A percentile compares a stretch with the other conserved stretches of the same genome.
These are phyloP conservation scores for Phaeodactylum tricornutum DNA, from an alignment of 108 stramenopile species.

Conservation along the genomic window DNA sequence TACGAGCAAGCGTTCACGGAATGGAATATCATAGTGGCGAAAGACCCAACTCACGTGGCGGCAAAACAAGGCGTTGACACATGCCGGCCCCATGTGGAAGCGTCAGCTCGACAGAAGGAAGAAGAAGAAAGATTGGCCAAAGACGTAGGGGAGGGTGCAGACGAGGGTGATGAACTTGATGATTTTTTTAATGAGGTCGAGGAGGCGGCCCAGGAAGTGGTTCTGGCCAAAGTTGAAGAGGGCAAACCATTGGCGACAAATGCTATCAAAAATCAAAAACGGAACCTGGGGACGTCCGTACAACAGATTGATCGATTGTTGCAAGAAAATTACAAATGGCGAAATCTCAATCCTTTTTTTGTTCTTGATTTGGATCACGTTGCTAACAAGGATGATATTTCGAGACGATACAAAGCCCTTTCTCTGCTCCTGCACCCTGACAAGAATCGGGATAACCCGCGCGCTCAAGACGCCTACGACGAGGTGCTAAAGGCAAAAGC, in stretches of 20 bases:
- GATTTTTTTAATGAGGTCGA: slow-evolving; percentile 85
- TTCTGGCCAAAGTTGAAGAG: slow-evolving; percentile 11
- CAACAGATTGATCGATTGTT: slow-evolving; percentile 78
- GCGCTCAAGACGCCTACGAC: slow-evolving; percentile 72
- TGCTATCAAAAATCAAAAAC: slow-evolving; percentile 55
- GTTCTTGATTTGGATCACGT: slow-evolving; percentile 53
- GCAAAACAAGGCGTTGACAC: slow-evolving; percentile 60
- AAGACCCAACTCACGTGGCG: slow-evolving; percentile 38
- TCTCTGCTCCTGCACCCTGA: slow-evolving; percentile 77
- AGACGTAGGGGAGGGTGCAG: slow-evolving; percentile 18
- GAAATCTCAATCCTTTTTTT: slow-evolving; percentile 76
- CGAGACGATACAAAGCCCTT: slow-evolving; percentile 71
- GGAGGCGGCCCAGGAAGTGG: slow-evolving; percentile 49
- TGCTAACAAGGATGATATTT: slow-evolving; percentile 61
- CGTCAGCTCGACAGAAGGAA: too few species aligned
- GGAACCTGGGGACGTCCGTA: slow-evolving; percentile 46
- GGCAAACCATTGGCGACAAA: slow-evolving; percentile 25
- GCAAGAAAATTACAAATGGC: slow-evolving; percentile 72
- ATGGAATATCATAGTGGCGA: slow-evolving; percentile 40
- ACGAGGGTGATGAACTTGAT: slow-evolving; percentile 58
- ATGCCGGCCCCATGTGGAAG: slow-evolving; percentile 30
- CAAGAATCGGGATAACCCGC: slow-evolving; percentile 37
- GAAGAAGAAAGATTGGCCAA: slow-evolving; percentile 26
- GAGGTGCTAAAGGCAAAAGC: slow-evolving; percentile 68
- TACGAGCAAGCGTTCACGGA: slow-evolving; percentile 45